Percentiles rank a stretch among this genome's conserved stretches.
phyloP scores from a whole-genome alignment of 345 rosid species.

The Gossypium herbaceum region DNA sequence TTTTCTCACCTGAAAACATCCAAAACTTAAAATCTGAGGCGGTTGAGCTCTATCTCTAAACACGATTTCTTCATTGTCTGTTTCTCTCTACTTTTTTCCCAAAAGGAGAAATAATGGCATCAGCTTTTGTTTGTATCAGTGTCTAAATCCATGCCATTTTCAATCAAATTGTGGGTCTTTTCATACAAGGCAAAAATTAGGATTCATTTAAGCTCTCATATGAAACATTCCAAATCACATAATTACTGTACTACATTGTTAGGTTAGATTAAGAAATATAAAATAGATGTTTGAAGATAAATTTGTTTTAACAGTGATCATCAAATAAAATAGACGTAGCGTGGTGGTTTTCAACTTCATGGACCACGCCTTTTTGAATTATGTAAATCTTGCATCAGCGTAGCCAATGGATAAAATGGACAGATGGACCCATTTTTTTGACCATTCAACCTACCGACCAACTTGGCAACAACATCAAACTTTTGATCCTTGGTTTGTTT shows the following conservation, averaged over 20 bases:
- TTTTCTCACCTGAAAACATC: background rate
- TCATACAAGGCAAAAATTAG: background rate
- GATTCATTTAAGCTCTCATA: too few relatives aligned
- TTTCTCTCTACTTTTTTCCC: background rate
- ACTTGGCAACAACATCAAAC: background rate
- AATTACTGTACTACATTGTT: background rate
- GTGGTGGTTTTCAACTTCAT: constrained; percentile 8
- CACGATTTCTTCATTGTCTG: background rate
- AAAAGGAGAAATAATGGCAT: background rate
- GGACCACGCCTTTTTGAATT: constrained; percentile 13
- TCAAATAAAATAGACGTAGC: background rate
- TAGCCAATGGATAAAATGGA: constrained; percentile 17
- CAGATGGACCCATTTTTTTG: background rate
- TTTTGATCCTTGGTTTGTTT: constrained; percentile 4
- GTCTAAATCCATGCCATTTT: background rate
- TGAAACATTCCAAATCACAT: background rate
- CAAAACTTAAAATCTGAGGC: background rate
- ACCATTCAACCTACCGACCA: background rate
- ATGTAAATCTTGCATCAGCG: constrained; percentile 10
- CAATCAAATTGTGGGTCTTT: background rate
- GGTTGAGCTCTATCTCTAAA: constrained; percentile 10
- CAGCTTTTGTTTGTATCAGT: background rate
- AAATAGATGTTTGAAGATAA: background rate
- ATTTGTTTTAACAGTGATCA: background rate
- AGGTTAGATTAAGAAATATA: background rate